Evolutionary conservation across 2,329 filamentous ascomycete species (phyloP).

Genomic region (Fusarium globosum): DNA sequence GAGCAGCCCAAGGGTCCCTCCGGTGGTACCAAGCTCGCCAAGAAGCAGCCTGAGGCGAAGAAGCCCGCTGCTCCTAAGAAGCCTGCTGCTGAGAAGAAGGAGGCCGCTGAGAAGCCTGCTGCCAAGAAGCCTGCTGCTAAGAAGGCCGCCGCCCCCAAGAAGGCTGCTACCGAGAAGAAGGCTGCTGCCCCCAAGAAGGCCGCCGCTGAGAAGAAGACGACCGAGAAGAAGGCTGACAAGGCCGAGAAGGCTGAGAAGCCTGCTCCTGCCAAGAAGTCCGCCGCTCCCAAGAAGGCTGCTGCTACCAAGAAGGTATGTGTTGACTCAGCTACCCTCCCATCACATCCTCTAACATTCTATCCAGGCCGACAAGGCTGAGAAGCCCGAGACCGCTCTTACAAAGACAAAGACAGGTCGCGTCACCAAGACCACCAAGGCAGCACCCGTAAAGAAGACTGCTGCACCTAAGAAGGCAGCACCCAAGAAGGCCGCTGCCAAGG

Average conservation of each 20-base stretch:
- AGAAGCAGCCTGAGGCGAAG: constrained; percentile 69
- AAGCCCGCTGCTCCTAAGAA: constrained; percentile 50
- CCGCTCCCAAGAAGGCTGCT: constrained; percentile 49
- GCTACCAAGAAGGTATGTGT: constrained; percentile 36
- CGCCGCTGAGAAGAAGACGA: constrained; percentile 27
- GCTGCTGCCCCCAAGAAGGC: constrained; percentile 54
- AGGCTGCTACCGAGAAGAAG: constrained; percentile 46
- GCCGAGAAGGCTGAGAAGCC: constrained; percentile 65
- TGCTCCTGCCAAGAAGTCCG: constrained; percentile 48
- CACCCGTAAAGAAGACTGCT: constrained; percentile 47
- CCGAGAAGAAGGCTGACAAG: constrained; percentile 26
- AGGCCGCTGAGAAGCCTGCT: constrained; percentile 45
- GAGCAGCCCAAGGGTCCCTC: constrained; percentile 92
- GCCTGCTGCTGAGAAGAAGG: constrained; percentile 51
- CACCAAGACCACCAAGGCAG: constrained; percentile 71
- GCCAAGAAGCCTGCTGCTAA: constrained; percentile 52
- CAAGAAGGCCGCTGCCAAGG: constrained; percentile 62
- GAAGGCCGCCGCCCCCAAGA: constrained; percentile 52
- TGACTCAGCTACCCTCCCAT: neutral
- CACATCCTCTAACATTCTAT: neutral
- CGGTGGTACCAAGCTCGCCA: constrained; percentile 90
- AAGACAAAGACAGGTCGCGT: constrained; percentile 91
- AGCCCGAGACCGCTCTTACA: constrained; percentile 72
- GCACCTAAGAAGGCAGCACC: constrained; percentile 54
- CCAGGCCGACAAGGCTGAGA: constrained; percentile 61